Conservation (phyloP, 2,329 filamentous ascomycete species). For the Neonectria neomacrospora region DNA sequence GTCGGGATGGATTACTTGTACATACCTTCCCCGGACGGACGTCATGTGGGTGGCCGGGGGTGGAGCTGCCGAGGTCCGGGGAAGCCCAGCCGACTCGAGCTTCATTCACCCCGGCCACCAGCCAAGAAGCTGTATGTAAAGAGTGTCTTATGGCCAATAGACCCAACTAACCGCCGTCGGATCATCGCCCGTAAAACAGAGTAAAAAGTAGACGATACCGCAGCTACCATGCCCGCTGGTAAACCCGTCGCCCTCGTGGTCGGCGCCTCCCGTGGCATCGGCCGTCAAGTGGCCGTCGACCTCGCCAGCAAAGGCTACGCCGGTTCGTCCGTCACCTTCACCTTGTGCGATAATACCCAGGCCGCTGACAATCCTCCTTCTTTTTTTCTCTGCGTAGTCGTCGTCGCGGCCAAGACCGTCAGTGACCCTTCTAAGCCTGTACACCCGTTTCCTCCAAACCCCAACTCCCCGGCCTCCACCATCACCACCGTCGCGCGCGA, state of each 20-base stretch:
- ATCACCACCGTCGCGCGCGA: constrained; percentile 84
- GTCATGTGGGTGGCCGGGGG: constrained; percentile 26
- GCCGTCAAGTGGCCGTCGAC: constrained; percentile 82
- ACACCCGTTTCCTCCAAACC: constrained; percentile 76
- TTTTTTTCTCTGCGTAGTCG: constrained; percentile 66
- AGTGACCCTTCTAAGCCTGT: constrained; percentile 67
- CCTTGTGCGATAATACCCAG: neutral
- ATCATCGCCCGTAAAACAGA: neutral
- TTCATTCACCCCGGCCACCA: constrained; percentile 17
- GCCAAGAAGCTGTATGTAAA: neutral
- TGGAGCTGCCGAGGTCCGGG: constrained; percentile 38
- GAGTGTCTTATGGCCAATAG: neutral
- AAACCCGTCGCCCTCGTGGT: constrained; percentile 75
- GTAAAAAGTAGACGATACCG: neutral
- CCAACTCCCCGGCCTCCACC: constrained; percentile 79
- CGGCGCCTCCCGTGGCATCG: constrained; percentile 83
- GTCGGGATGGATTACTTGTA: neutral
- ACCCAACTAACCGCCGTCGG: neutral
- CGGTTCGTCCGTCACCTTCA: constrained; percentile 59
- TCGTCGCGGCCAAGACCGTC: constrained; percentile 80
- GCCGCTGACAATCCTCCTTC: constrained; percentile 9
- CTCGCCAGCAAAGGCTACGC: constrained; percentile 76
- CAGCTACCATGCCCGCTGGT: constrained; percentile 39
- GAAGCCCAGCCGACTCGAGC: neutral
- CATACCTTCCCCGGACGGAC: constrained; percentile 1